Conservation (phyloP, 129 eudicot species). For the Flaveria ramosissima region DNA sequence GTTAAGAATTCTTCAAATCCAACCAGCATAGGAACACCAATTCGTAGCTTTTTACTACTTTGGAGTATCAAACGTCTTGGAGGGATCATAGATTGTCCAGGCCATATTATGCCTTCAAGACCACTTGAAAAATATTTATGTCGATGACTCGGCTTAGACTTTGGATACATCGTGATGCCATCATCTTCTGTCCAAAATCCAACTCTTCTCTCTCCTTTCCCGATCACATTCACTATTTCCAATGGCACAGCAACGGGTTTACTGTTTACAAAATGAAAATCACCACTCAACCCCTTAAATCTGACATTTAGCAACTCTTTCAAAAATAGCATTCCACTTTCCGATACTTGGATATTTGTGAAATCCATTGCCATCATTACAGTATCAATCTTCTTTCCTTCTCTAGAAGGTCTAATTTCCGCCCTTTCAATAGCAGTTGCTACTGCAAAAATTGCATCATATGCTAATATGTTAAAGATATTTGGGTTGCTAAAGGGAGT, state of each 20-base stretch:
- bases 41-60: not conserved
- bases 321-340: conserved; percentile 22
- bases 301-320: conserved; percentile 5
- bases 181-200: conserved; percentile 1
- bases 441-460: conserved; percentile 48
- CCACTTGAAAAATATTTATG: not conserved
- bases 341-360: not conserved
- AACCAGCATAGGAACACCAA: conserved; percentile 8
- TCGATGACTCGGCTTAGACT: not conserved
- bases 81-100: not conserved
- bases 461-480: conserved; percentile 44
- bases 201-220: conserved; percentile 8
- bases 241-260: not conserved
- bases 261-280: conserved; percentile 35
- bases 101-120: conserved; percentile 2
- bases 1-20: not conserved
- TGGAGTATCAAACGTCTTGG: not conserved
- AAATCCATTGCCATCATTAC: not conserved
- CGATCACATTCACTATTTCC: conserved; percentile 11
- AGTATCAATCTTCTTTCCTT: not conserved
- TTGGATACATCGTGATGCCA: not conserved
- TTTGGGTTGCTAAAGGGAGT: not conserved
- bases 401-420: not conserved
- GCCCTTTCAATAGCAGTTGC: conserved; percentile 38
- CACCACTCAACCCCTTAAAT: conserved; percentile 49